phyloP scores from a whole-genome alignment of 129 eudicot species.

The Tagetes erecta region DNA sequence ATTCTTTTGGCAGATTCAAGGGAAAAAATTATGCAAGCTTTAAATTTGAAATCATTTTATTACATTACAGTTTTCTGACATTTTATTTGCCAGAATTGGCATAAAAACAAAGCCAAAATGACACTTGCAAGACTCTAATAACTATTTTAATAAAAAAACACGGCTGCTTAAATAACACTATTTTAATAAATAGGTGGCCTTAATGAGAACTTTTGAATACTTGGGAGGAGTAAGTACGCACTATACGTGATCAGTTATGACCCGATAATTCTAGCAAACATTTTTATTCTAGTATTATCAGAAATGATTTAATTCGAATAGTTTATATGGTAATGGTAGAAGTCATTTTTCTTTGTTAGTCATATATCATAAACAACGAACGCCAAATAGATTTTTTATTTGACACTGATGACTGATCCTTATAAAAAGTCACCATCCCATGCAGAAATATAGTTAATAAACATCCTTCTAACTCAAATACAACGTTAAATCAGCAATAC shows the following conservation, averaged over 20 bases:
- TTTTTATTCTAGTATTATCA: background rate
- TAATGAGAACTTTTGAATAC: too few species aligned
- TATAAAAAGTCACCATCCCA: background rate
- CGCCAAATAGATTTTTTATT: background rate
- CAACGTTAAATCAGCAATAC: conserved; percentile 33
- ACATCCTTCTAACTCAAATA: background rate
- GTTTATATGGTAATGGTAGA: background rate
- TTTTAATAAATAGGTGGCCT: background rate
- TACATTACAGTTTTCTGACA: too few species aligned
- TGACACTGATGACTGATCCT: background rate
- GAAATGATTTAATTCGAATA: background rate
- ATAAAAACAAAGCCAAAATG: too few species aligned
- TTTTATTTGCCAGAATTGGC: too few species aligned
- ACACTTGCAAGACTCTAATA: too few species aligned
- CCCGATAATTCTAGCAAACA: background rate
- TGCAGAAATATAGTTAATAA: background rate
- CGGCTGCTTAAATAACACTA: too few species aligned
- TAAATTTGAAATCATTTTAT: too few species aligned
- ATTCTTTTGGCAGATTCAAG: too few species aligned
- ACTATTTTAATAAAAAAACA: too few species aligned
- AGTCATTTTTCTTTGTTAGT: background rate
- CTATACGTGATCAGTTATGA: background rate
- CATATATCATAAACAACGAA: background rate
- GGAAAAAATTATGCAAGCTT: too few species aligned
- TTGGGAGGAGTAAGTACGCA: too few species aligned